Conservation (phyloP, 225 moss, liverwort and hornwort species). For the Neckera pumila region DNA sequence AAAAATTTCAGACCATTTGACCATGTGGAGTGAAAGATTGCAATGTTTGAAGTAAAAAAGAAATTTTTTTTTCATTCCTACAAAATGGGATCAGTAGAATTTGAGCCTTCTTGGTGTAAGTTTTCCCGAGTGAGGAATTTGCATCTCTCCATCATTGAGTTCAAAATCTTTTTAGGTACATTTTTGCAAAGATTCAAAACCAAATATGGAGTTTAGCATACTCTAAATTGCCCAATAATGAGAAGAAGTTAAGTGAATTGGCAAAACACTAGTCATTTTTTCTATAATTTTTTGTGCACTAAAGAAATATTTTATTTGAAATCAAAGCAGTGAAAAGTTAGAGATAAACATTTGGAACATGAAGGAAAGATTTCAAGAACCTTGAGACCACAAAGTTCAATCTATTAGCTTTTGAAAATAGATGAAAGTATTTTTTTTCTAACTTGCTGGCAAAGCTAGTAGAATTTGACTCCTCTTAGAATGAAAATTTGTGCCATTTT, state of each 20-base stretch:
- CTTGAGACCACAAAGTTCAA: not conserved
- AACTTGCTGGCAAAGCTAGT: accelerated
- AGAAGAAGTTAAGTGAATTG: not conserved
- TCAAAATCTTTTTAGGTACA: not conserved
- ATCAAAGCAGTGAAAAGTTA: accelerated
- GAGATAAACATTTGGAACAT: not conserved
- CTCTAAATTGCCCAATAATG: not conserved
- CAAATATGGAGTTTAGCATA: not conserved
- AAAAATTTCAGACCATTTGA: too few relatives aligned
- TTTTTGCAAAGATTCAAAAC: not conserved
- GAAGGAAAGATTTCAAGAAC: accelerated
- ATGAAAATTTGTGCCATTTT: not conserved
- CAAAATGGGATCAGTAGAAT: too few relatives aligned
- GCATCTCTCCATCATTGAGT: not conserved
- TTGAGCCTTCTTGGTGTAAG: too few relatives aligned
- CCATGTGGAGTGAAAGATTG: too few relatives aligned
- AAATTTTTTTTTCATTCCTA: too few relatives aligned
- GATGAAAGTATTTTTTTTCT: not conserved
- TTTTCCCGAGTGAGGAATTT: not conserved
- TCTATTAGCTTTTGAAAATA: not conserved
- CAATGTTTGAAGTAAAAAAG: too few relatives aligned
- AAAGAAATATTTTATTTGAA: not conserved
- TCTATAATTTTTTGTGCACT: not conserved
- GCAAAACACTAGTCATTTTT: not conserved
- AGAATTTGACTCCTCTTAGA: not conserved